phyloP scores from a whole-genome alignment of 1,284 basidiomycete species.

The Neonothopanus nambi region DNA sequence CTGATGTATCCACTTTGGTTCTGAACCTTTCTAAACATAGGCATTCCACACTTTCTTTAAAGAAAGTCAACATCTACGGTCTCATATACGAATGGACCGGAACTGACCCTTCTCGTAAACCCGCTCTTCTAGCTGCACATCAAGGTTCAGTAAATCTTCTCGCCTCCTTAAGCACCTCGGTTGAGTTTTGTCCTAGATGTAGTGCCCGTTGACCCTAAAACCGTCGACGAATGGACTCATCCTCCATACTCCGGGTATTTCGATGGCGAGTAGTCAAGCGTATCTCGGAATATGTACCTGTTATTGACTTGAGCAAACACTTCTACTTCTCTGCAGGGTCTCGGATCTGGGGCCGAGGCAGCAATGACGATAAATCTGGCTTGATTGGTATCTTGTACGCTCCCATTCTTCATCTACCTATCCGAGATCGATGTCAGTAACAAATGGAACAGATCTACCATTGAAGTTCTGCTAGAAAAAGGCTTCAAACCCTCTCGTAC shows the following conservation, averaged over 20 bases:
- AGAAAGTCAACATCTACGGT: slow-evolving; percentile 66
- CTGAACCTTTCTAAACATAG: slow-evolving; percentile 27
- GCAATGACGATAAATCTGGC: slow-evolving; percentile 59
- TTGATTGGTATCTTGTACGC: slow-evolving; percentile 56
- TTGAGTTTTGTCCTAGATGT: slow-evolving; percentile 46
- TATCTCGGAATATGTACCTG: too few species aligned
- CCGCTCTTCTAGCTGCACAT: slow-evolving; percentile 68
- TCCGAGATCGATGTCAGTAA: slow-evolving; percentile 10
- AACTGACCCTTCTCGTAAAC: slow-evolving; percentile 59
- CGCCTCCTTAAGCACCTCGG: background rate
- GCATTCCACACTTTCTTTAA: slow-evolving; percentile 54
- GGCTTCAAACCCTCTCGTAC: slow-evolving; percentile 58
- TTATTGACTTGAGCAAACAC: too few species aligned
- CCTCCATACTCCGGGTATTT: slow-evolving; percentile 67
- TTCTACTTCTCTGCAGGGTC: too few species aligned
- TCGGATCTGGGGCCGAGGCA: slow-evolving; percentile 61
- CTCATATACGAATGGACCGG: slow-evolving; percentile 73
- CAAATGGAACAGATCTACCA: slow-evolving; percentile 37
- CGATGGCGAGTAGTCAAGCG: too few species aligned
- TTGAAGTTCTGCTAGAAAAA: slow-evolving; percentile 57
- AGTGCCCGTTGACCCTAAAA: slow-evolving; percentile 63
- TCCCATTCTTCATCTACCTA: too few species aligned
- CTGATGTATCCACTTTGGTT: too few species aligned
- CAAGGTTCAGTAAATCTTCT: slow-evolving; percentile 61
- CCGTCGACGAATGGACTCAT: slow-evolving; percentile 56